Conservation (phyloP, 805 yeast genomes). For the Clavispora fructus region DNA sequence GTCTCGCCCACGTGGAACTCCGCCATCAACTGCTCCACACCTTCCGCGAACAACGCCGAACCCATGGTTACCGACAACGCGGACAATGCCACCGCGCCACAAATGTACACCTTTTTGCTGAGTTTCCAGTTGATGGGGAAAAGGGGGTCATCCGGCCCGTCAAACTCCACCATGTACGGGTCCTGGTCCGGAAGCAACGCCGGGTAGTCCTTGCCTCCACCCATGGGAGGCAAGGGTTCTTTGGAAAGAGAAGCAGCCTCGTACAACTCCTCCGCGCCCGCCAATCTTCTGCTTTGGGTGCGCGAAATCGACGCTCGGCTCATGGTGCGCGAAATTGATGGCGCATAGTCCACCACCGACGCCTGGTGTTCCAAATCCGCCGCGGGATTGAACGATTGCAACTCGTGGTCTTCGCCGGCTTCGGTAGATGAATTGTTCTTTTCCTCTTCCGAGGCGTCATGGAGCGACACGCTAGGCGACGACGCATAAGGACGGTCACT, state of each 20-base stretch:
- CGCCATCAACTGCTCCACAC: conserved; percentile 42
- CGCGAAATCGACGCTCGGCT: conserved; percentile 6
- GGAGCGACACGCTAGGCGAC: neutral
- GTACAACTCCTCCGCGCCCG: conserved; percentile 24
- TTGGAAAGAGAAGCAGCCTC: conserved; percentile 20
- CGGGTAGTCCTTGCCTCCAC: conserved; percentile 60
- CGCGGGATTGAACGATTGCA: neutral
- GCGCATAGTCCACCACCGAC: neutral
- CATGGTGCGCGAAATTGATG: neutral
- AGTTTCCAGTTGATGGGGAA: conserved; percentile 78
- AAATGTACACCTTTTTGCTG: conserved; percentile 18
- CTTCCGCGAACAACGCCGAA: conserved; percentile 76
- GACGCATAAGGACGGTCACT: neutral
- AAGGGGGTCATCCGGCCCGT: conserved; percentile 73
- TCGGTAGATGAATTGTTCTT: neutral
- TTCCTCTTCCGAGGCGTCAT: neutral
- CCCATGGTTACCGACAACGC: conserved; percentile 54
- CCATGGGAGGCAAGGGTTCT: conserved; percentile 49
- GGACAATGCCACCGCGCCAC: conserved; percentile 25
- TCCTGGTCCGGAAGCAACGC: conserved; percentile 51
- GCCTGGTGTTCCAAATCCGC: neutral
- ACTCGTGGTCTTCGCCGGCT: neutral
- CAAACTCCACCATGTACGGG: conserved; percentile 62
- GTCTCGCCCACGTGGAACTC: conserved; percentile 58
- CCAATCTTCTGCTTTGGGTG: conserved; percentile 14